Percentiles rank a stretch among this genome's conserved stretches.
phyloP scores from a whole-genome alignment of 2,329 filamentous ascomycete species.

The Chaetomiaceae sp. region DNA sequence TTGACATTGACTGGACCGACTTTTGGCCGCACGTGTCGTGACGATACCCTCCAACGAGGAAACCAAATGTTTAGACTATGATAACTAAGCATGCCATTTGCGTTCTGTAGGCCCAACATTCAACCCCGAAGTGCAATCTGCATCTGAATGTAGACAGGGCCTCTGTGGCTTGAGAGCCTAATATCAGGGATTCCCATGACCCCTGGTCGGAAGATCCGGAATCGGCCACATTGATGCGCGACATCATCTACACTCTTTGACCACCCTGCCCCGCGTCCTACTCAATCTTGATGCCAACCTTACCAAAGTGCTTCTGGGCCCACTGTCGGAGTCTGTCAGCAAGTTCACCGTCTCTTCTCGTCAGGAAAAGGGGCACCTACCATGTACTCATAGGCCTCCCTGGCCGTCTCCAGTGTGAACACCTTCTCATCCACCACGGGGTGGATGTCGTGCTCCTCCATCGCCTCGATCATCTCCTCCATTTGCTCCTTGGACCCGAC shows the following conservation, averaged over 20 bases:
- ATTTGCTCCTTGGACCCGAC: slow-evolving; percentile 38
- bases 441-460: slow-evolving; percentile 40
- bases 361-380: slow-evolving; percentile 27
- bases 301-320: slow-evolving; percentile 52
- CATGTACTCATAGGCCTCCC: slow-evolving; percentile 50
- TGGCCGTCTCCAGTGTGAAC: slow-evolving; percentile 36
- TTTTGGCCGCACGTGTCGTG: slow-evolving; percentile 13
- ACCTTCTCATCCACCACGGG: slow-evolving; percentile 37
- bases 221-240: no score
- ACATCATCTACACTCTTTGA: no score
- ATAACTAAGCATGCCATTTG: no score
- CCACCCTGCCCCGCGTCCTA: slow-evolving; percentile 14
- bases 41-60: no score
- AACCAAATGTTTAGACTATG: no score
- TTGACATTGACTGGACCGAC: slow-evolving; percentile 6
- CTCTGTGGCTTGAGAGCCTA: no score
- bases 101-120: no score
- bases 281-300: slow-evolving; percentile 46
- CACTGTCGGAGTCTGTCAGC: slow-evolving; percentile 29
- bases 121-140: no score
- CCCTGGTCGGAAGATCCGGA: no score
- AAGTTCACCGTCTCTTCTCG: no score
- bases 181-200: no score
- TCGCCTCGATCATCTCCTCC: slow-evolving; percentile 39
- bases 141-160: no score